A percentile compares a stretch with the other conserved stretches of the same genome.
Conservation (phyloP, 2,329 filamentous ascomycete genomes). For the Apiospora phragmitis region DNA sequence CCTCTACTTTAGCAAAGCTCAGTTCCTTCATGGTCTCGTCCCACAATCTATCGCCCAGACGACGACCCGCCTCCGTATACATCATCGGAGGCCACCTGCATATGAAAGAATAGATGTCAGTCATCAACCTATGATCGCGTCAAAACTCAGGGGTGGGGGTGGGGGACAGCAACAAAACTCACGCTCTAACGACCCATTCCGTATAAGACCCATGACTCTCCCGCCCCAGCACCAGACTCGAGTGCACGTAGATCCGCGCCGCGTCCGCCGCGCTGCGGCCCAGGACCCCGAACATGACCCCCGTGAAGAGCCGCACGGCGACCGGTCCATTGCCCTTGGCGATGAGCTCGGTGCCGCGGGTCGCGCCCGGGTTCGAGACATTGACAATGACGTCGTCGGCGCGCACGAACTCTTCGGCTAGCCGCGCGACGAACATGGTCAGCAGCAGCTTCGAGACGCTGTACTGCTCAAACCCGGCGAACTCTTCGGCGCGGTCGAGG, state of each 20-base stretch:
- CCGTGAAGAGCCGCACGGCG: background rate
- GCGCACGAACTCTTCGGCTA: constrained; percentile 19
- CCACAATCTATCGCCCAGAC: constrained; percentile 25
- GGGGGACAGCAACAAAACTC: constrained; percentile 16
- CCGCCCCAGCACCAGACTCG: constrained; percentile 20
- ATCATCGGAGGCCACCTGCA: constrained; percentile 23
- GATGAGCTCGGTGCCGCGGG: constrained; percentile 20
- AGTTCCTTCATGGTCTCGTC: constrained; percentile 31
- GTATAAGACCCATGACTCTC: constrained; percentile 25
- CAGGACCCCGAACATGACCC: background rate
- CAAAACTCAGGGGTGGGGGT: background rate
- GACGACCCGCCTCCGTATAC: constrained; percentile 24
- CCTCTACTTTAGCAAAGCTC: constrained; percentile 21
- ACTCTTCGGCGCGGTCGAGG: background rate
- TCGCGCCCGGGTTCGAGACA: constrained; percentile 21
- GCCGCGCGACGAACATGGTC: constrained; percentile 34
- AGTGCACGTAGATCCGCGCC: constrained; percentile 13
- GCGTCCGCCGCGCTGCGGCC: background rate
- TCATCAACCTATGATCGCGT: background rate
- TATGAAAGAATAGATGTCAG: background rate
- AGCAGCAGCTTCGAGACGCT: constrained; percentile 31
- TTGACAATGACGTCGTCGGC: constrained; percentile 25
- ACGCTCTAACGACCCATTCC: constrained; percentile 24
- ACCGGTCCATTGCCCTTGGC: constrained; percentile 4
- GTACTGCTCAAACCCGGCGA: constrained; percentile 20